Base-by-base conservation (phyloP, 129 eudicot genomes). In the Calendula officinalis region DNA sequence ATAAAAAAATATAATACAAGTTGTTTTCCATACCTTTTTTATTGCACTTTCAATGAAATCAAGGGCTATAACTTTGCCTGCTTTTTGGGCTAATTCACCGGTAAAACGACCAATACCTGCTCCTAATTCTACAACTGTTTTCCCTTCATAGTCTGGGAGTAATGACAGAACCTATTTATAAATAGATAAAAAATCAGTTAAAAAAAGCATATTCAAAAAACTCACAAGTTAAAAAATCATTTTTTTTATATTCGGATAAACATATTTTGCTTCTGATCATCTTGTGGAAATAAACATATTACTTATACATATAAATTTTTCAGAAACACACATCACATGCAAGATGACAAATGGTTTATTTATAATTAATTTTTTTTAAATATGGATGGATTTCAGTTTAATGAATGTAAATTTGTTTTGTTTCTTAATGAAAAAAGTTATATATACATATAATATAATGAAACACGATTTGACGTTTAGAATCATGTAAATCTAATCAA, bases 31-130 rank as follows among this genome's bases (percentile, higher is more conserved):
- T 56, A 94, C 99, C 99, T 94, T 89, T 77, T 89, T 89, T 5
- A 86, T 79, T 48, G 74, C 90, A 67, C 79, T 79, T 10, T 94
- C 99, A 69, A 94, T 89, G 86, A 94, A 89, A 78, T 94, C 99
- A 42, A 86, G 38, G 30, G 97, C 99, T 56, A 86, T 55, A 70
- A 94, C 82, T 40, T 82, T 75, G 8, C 88, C 90, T 14, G 99
- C 97, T 68, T 62, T 89, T 56, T 86, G 67, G 33, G 87, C 99
- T 13, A 94, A 52, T 75, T 94, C 94, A 50, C 99, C 84, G 52
- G 99, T 94, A 75, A 94, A 94, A 76, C 97, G 99, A 69, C 99
- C 99, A 67, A 89, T 89, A 33, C 99, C 99, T 43, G 99, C 97
- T 75, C 99, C 99, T 11, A 94, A 85, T 74, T 94, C 99, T 8